phyloP scores from a whole-genome alignment of 805 yeast species.

The Pichia insulana region DNA sequence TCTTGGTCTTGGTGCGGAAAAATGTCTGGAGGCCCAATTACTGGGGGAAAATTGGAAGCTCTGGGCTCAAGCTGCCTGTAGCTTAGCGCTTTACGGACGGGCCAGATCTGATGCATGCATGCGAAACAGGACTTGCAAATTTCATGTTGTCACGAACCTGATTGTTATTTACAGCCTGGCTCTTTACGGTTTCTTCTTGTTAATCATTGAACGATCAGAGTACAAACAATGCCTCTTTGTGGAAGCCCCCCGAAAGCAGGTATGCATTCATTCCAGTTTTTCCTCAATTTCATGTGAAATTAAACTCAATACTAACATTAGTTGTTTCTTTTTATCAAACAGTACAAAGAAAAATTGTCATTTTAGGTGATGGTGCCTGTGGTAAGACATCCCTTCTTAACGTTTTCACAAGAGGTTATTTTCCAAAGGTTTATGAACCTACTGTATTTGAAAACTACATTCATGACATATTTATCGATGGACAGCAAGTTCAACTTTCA shows the following conservation, averaged over 20 bases:
- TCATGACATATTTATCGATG: slow-evolving; percentile 93
- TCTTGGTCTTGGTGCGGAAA: too few relatives aligned
- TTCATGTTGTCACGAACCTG: too few relatives aligned
- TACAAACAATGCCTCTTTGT: slow-evolving; percentile 33
- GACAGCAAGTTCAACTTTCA: slow-evolving; percentile 83
- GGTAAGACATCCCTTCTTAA: slow-evolving; percentile 93
- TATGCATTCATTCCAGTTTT: slow-evolving; percentile 13
- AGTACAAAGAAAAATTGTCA: slow-evolving; percentile 88
- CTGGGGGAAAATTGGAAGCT: too few relatives aligned
- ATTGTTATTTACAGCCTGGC: too few relatives aligned
- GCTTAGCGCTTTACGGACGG: too few relatives aligned
- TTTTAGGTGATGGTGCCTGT: slow-evolving; percentile 97
- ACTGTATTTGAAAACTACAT: slow-evolving; percentile 96
- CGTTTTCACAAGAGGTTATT: slow-evolving; percentile 94
- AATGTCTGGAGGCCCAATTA: too few relatives aligned
- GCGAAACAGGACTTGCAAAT: too few relatives aligned
- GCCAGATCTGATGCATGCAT: too few relatives aligned
- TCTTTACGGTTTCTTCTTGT: not conserved
- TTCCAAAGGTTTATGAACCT: slow-evolving; percentile 97
- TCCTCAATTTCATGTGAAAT: not conserved
- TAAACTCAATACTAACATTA: not conserved
- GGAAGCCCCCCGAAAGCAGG: slow-evolving; percentile 38
- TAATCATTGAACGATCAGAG: not conserved
- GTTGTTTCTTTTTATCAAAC: slow-evolving; percentile 6
- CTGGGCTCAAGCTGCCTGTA: too few relatives aligned